phyloP scores from a whole-genome alignment of 805 yeast species.

The Ogataea henricii region DNA sequence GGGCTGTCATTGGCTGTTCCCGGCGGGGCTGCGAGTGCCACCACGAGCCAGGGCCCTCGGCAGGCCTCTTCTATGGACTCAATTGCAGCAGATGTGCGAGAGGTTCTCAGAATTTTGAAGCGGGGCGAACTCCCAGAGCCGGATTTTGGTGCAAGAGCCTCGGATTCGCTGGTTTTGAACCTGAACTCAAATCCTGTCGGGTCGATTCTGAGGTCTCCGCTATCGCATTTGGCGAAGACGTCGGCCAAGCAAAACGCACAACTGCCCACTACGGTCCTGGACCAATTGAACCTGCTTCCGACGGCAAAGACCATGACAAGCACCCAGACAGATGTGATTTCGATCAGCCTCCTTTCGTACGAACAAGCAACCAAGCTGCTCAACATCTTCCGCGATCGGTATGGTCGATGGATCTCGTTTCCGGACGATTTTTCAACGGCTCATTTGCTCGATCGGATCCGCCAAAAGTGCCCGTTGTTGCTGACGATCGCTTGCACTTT shows the following conservation, averaged over 20 bases:
- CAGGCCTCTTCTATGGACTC: conserved; percentile 2
- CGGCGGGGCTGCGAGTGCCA: not conserved
- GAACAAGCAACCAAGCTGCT: conserved; percentile 52
- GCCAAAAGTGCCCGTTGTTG: conserved; percentile 58
- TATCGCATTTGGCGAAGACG: conserved; percentile 40
- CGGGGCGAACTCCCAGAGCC: conserved; percentile 14
- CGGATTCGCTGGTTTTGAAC: conserved; percentile 11
- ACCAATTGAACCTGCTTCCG: conserved; percentile 16
- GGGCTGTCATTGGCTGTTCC: not conserved
- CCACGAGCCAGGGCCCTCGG: not conserved
- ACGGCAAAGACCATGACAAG: conserved; percentile 5
- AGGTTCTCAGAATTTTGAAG: conserved; percentile 15
- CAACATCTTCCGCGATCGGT: conserved; percentile 61
- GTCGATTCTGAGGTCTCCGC: conserved; percentile 46
- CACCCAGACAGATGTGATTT: conserved; percentile 46
- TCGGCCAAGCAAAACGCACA: conserved; percentile 33
- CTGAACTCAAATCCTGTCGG: conserved; percentile 18
- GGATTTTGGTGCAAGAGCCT: not conserved
- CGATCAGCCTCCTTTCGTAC: conserved; percentile 49
- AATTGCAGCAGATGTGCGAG: conserved; percentile 16
- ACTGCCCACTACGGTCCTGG: conserved; percentile 23
- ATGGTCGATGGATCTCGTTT: conserved; percentile 78
- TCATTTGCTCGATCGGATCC: conserved; percentile 49
- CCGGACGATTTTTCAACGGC: conserved; percentile 54
- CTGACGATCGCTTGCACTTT: conserved; percentile 66